phyloP scores from a whole-genome alignment of 2,329 filamentous ascomycete species.

The Pyrenochaeta sp. region DNA sequence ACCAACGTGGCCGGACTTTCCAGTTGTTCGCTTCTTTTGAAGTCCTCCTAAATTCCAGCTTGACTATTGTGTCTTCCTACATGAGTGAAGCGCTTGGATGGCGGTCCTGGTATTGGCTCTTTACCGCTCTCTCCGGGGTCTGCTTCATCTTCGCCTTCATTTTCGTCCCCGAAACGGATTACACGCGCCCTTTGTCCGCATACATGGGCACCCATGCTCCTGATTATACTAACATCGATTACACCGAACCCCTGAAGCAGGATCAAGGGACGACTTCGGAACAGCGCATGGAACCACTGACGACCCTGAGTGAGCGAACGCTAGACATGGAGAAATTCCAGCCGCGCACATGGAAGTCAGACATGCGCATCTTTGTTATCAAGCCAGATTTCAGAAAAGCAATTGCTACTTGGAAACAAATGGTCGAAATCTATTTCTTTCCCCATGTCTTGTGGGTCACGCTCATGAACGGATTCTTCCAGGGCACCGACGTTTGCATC shows the following conservation, averaged over 20 bases:
- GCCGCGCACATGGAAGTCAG: conserved; percentile 4
- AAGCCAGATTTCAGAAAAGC: conserved; percentile 8
- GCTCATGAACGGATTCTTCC: conserved; percentile 17
- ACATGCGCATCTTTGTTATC: conserved; percentile 10
- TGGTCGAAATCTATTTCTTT: conserved; percentile 12
- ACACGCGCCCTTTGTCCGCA: conserved; percentile 8
- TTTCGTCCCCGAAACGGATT: conserved; percentile 13
- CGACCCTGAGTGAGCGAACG: conserved; percentile 7
- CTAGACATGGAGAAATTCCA: conserved; percentile 5
- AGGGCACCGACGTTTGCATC: conserved; percentile 7
- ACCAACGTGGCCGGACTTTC: conserved; percentile 13
- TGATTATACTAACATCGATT: conserved; percentile 5
- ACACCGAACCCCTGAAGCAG: not conserved
- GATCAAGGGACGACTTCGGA: not conserved
- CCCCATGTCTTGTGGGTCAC: conserved; percentile 15
- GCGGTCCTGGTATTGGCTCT: conserved; percentile 5
- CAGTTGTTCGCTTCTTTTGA: conserved; percentile 13
- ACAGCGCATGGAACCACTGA: conserved; percentile 2
- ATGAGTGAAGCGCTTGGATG: conserved; percentile 11
- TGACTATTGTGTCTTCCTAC: conserved; percentile 12
- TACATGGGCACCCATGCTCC: conserved; percentile 10
- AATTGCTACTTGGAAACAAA: conserved; percentile 14
- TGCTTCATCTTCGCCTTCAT: conserved; percentile 13
- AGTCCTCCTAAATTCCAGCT: conserved; percentile 8
- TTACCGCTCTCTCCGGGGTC: conserved; percentile 10